Percentiles rank a stretch among this genome's conserved stretches.
Evolutionary conservation across 2,329 filamentous ascomycete species (phyloP).

Genomic region (Fusarium chaquense): DNA sequence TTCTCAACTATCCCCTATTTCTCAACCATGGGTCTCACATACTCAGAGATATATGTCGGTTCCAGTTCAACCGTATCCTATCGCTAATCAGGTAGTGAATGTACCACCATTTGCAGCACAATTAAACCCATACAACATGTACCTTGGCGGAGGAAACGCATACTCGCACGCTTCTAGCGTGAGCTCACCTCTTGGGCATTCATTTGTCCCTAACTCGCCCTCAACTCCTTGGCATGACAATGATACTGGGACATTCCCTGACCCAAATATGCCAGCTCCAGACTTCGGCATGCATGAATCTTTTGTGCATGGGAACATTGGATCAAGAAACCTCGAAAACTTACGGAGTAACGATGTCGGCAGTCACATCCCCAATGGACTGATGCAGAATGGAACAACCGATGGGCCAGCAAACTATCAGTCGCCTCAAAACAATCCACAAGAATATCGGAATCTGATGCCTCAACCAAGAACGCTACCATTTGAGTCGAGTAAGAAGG

Average conservation of each 20-base stretch:
- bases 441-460: constrained; percentile 48
- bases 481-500: constrained; percentile 33
- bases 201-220: constrained; percentile 20
- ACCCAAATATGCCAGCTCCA: background rate
- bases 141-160: constrained; percentile 25
- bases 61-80: background rate
- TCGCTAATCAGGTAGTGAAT: background rate
- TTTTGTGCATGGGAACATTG: background rate
- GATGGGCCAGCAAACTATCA: background rate
- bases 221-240: background rate
- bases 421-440: background rate
- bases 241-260: background rate
- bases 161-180: constrained; percentile 42
- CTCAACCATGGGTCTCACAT: background rate
- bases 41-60: constrained; percentile 30
- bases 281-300: background rate
- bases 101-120: constrained; percentile 12
- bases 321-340: background rate
- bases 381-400: constrained; percentile 1
- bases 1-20: background rate
- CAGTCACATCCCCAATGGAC: background rate
- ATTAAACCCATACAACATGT: constrained; percentile 45
- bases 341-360: background rate
- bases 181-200: constrained; percentile 47
- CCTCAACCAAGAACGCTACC: constrained; percentile 51